These are phyloP conservation scores for Auriculariales sp. DNA, from an alignment of 768 basidiomycete genomes.

Conservation along the genomic window DNA sequence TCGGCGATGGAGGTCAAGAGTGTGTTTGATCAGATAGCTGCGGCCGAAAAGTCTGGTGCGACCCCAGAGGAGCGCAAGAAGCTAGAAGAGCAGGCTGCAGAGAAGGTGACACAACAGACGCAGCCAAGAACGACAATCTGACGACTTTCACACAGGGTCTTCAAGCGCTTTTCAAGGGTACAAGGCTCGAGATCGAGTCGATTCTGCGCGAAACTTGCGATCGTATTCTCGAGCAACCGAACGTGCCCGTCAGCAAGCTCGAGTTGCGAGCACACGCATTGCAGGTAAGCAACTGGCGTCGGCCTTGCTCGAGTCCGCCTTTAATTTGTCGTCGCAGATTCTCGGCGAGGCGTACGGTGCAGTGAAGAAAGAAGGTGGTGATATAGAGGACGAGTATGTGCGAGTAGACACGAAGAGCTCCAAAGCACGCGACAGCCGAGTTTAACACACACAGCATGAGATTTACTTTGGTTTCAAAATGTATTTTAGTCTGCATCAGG, in stretches of 20 bases:
- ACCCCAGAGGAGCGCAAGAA: constrained; percentile 65
- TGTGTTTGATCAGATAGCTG: constrained; percentile 85
- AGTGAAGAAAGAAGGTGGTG: constrained; percentile 45
- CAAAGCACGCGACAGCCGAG: constrained; percentile 8
- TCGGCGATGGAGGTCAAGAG: constrained; percentile 80
- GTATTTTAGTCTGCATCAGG: no score
- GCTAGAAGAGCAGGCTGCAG: constrained; percentile 83
- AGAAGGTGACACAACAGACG: constrained; percentile 33
- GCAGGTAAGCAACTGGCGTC: no score
- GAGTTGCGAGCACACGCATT: constrained; percentile 66
- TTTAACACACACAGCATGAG: no score
- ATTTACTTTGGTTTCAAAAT: no score
- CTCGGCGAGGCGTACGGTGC: constrained; percentile 65
- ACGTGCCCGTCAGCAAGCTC: constrained; percentile 37
- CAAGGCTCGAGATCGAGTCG: constrained; percentile 84
- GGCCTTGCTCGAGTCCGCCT: no score
- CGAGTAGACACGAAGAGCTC: constrained; percentile 45
- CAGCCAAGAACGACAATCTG: not conserved
- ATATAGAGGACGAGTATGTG: constrained; percentile 61
- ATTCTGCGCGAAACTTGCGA: constrained; percentile 83
- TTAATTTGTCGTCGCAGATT: no score
- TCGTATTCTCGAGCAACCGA: constrained; percentile 48
- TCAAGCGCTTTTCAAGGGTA: constrained; percentile 84
- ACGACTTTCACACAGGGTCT: constrained; percentile 30
- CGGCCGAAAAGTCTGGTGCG: constrained; percentile 76